Evolutionary conservation across 306 rosid genomes (phyloP).

Genomic region (Mimosa bimucronata): DNA sequence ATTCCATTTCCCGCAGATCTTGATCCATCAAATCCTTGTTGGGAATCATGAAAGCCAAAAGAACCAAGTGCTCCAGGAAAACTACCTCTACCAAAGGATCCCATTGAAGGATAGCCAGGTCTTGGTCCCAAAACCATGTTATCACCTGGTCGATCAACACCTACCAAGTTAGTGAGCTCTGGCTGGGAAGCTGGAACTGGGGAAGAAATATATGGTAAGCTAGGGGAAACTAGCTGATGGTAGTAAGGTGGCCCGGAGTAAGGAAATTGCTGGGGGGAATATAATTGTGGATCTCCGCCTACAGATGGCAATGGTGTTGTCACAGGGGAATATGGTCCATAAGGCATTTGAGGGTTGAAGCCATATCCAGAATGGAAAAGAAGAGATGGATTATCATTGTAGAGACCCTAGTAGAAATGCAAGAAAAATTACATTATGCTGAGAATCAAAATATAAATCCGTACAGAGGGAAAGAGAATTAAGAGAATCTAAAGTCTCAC

Average conservation of each 20-base stretch:
- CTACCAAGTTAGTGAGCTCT: constrained; percentile 68
- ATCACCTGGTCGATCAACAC: constrained; percentile 76
- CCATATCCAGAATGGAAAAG: constrained; percentile 88
- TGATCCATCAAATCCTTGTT: constrained; percentile 74
- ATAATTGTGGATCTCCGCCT: constrained; percentile 76
- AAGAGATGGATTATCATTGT: constrained; percentile 84
- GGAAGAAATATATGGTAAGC: constrained; percentile 69
- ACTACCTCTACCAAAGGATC: constrained; percentile 76
- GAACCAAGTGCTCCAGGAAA: constrained; percentile 65
- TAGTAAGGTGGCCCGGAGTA: constrained; percentile 77
- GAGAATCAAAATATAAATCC: not conserved
- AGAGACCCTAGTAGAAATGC: constrained; percentile 59
- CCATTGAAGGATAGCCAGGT: constrained; percentile 69
- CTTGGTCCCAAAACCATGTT: constrained; percentile 79
- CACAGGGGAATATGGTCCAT: constrained; percentile 86
- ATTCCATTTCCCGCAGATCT: constrained; percentile 74
- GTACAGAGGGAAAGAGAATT: not conserved
- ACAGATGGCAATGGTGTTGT: constrained; percentile 83
- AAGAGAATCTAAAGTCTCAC: constrained; percentile 50
- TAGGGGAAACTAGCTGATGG: constrained; percentile 71
- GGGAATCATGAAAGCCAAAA: constrained; percentile 74
- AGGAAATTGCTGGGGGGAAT: constrained; percentile 78
- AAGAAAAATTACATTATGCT: constrained; percentile 23
- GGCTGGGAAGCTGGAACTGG: constrained; percentile 74
- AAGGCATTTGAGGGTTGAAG: constrained; percentile 84